Percentiles rank a stretch among this genome's conserved stretches.
Conservation (phyloP, 805 yeast species). For the Candida oleophila region DNA sequence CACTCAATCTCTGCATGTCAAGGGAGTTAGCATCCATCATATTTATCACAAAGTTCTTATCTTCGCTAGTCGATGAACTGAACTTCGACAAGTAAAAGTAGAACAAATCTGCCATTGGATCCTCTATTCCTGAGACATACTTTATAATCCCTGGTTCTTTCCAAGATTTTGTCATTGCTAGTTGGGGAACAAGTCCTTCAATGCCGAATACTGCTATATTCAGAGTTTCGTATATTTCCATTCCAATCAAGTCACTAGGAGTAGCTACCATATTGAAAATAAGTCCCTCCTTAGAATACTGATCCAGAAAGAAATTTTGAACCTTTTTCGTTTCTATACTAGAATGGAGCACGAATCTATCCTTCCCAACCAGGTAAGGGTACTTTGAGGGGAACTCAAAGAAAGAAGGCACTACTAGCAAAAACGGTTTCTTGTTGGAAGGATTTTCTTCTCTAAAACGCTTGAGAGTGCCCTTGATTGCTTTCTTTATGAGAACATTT, state of each 20-base stretch:
- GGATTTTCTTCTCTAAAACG: constrained; percentile 8
- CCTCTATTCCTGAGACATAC: constrained; percentile 16
- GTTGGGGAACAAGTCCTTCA: constrained; percentile 17
- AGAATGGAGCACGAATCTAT: neutral
- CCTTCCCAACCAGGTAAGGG: neutral
- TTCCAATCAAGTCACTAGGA: constrained; percentile 16
- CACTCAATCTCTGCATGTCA: constrained; percentile 15
- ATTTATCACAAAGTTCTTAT: constrained; percentile 16
- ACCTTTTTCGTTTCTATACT: constrained; percentile 6
- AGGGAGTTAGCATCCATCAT: constrained; percentile 5
- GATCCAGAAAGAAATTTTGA: neutral
- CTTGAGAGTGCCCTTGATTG: constrained; percentile 2
- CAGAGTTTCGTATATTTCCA: constrained; percentile 6
- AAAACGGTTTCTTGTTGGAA: constrained; percentile 7
- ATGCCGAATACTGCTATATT: constrained; percentile 18
- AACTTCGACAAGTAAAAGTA: constrained; percentile 16
- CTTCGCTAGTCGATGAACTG: constrained; percentile 17
- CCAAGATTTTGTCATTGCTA: constrained; percentile 12
- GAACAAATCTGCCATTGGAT: constrained; percentile 19
- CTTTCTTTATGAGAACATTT: neutral
- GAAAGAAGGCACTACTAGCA: constrained; percentile 17
- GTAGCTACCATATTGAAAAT: neutral
- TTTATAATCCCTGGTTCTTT: neutral
- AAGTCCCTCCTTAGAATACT: neutral
- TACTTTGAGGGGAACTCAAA: neutral